These are phyloP conservation scores for Panicum miliaceum DNA, from an alignment of 176 grass and related monocot genomes.

Conservation along the genomic window DNA sequence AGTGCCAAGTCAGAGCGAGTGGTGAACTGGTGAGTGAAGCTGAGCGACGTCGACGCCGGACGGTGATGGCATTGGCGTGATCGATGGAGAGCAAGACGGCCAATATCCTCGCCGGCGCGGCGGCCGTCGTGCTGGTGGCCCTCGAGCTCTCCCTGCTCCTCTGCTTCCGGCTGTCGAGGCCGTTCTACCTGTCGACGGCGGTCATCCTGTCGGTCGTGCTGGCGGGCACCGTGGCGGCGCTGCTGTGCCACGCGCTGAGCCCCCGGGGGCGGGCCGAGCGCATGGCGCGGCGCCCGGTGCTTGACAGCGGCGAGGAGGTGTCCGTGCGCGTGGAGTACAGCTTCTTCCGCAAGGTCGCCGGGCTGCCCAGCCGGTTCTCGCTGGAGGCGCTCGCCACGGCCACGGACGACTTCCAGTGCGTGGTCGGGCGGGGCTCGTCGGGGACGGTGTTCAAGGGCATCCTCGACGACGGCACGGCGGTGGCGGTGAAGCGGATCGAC, in stretches of 20 bases:
- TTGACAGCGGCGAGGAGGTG: slow-evolving; percentile 4
- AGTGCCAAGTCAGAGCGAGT: background rate
- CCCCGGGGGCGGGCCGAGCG: background rate
- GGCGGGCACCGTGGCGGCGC: background rate
- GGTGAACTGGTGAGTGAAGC: background rate
- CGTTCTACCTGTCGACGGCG: slow-evolving; percentile 44
- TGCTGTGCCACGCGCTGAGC: slow-evolving; percentile 32
- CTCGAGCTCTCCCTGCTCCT: slow-evolving; percentile 37
- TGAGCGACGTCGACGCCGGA: background rate
- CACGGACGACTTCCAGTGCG: slow-evolving; percentile 60
- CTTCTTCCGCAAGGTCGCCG: slow-evolving; percentile 77
- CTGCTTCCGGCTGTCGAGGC: slow-evolving; percentile 40
- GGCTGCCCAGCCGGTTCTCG: slow-evolving; percentile 51
- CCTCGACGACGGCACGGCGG: slow-evolving; percentile 66
- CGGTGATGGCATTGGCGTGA: background rate
- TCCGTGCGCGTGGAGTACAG: slow-evolving; percentile 57
- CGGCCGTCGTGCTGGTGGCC: background rate
- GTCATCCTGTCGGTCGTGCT: slow-evolving; percentile 29
- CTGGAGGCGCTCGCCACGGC: slow-evolving; percentile 51
- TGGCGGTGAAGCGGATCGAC: slow-evolving; percentile 69
- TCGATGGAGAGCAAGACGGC: slow-evolving; percentile 39
- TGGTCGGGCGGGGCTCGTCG: slow-evolving; percentile 58
- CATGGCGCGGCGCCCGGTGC: slow-evolving; percentile 7
- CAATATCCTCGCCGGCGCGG: slow-evolving; percentile 42
- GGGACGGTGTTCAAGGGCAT: slow-evolving; percentile 72